Evolutionary conservation across 352 stramenopile genomes (phyloP).

Genomic region (Aphanomyces astaci): DNA sequence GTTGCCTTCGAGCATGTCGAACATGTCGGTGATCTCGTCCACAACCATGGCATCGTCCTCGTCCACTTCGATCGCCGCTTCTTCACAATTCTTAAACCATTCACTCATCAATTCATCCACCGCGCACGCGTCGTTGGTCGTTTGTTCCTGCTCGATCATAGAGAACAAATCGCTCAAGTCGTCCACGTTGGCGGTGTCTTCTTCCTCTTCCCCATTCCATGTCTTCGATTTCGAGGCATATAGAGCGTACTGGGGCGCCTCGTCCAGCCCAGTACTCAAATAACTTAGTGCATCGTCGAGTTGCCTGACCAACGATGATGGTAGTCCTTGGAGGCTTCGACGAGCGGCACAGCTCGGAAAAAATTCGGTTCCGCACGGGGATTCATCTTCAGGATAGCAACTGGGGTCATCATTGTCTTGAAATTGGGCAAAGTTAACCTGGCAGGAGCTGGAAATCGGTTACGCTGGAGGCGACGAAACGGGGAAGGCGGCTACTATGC

Average conservation of each 20-base stretch:
- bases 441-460: background rate
- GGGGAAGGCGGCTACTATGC: background rate
- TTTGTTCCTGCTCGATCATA: constrained; percentile 4
- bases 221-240: constrained; percentile 1
- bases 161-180: constrained; percentile 13
- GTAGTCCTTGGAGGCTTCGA: constrained; percentile 11
- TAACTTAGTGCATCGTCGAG: background rate
- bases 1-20: constrained; percentile 11
- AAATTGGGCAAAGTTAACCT: constrained; percentile 12
- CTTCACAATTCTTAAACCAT: constrained; percentile 16
- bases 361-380: background rate
- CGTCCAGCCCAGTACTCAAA: constrained; percentile 4
- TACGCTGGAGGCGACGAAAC: background rate
- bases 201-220: background rate
- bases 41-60: constrained; percentile 3
- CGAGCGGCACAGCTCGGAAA: background rate
- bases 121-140: background rate
- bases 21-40: constrained; percentile 11
- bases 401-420: constrained; percentile 19
- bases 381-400: background rate
- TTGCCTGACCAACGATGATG: background rate
- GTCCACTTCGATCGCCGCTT: background rate
- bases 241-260: background rate
- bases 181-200: constrained; percentile 15
- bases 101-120: constrained; percentile 9